Percentiles rank a stretch among this genome's conserved stretches.
phyloP scores from a whole-genome alignment of 768 basidiomycete genomes.

The Leccinum disarticulatum region DNA sequence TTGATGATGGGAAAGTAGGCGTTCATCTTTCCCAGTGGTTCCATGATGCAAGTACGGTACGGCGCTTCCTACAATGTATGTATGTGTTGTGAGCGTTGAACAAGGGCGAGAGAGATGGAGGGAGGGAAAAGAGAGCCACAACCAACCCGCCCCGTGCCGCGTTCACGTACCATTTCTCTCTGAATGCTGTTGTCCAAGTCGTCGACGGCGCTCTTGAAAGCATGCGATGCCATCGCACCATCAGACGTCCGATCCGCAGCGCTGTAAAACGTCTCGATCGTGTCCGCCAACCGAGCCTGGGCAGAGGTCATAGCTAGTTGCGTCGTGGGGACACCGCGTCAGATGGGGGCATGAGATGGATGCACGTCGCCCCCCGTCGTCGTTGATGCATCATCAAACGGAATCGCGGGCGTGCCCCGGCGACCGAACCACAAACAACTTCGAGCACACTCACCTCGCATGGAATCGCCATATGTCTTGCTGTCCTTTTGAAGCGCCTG shows the following conservation, averaged over 20 bases:
- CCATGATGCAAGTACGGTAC: conserved; percentile 91
- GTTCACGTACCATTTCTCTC: conserved; percentile 73
- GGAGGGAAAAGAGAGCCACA: too few relatives aligned
- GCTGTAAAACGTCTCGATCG: conserved; percentile 89
- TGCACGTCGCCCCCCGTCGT: neutral
- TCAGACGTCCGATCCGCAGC: conserved; percentile 82
- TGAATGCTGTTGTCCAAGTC: conserved; percentile 86
- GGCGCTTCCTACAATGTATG: conserved; percentile 72
- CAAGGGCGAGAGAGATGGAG: neutral
- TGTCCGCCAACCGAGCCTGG: conserved; percentile 92
- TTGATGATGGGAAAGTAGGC: conserved; percentile 93
- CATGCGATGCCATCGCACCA: conserved; percentile 95
- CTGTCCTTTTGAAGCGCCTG: conserved; percentile 91
- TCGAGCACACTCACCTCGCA: conserved; percentile 65
- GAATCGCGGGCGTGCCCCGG: too few relatives aligned
- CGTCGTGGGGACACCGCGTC: neutral
- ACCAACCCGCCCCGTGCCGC: neutral
- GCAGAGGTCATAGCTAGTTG: conserved; percentile 79
- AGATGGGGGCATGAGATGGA: neutral
- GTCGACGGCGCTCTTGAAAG: conserved; percentile 93
- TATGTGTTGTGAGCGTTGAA: too few relatives aligned
- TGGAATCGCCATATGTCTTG: conserved; percentile 92
- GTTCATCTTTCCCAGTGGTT: conserved; percentile 96
- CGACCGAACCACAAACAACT: neutral
- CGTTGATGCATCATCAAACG: neutral